phyloP scores from a whole-genome alignment of 257 asterid species.

The Solanum okadae region DNA sequence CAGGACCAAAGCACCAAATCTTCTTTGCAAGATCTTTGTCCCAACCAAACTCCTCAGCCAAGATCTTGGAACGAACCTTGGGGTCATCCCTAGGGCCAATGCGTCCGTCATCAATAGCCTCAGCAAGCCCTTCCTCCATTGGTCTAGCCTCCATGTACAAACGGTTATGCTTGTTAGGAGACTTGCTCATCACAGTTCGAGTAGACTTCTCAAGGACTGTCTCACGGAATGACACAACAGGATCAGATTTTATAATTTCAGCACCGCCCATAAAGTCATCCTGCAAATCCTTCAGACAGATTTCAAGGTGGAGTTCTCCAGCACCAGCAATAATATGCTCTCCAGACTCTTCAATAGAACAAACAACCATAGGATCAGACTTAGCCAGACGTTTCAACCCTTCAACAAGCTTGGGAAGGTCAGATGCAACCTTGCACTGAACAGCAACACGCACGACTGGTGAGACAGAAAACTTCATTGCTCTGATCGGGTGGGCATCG shows the following conservation, averaged over 20 bases:
- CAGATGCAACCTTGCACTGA: conserved; percentile 41
- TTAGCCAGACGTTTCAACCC: conserved; percentile 35
- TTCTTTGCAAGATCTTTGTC: conserved; percentile 46
- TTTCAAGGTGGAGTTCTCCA: conserved; percentile 33
- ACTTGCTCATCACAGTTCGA: conserved; percentile 29
- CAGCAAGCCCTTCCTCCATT: conserved; percentile 30
- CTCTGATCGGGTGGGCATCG: conserved; percentile 31
- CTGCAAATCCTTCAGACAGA: conserved; percentile 28
- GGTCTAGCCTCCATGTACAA: conserved; percentile 40
- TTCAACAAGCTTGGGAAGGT: conserved; percentile 38
- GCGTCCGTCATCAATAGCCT: conserved; percentile 39
- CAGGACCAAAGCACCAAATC: conserved; percentile 44
- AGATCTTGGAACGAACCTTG: conserved; percentile 22
- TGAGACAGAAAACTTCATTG: conserved; percentile 39
- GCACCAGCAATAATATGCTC: conserved; percentile 39
- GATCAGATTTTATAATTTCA: conserved; percentile 20
- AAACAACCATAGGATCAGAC: conserved; percentile 41
- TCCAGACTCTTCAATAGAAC: conserved; percentile 32
- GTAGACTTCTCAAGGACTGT: conserved; percentile 22
- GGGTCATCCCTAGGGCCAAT: conserved; percentile 41
- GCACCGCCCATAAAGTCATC: conserved; percentile 38
- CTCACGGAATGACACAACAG: conserved; percentile 31
- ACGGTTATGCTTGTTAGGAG: conserved; percentile 35
- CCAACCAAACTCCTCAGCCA: conserved; percentile 38
- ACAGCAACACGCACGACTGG: conserved; percentile 43